Percentiles rank a stretch among this genome's conserved stretches.
These are phyloP conservation scores for Rhynchospora tenuis DNA, from an alignment of 176 grass and related monocot species.

Conservation along the genomic window DNA sequence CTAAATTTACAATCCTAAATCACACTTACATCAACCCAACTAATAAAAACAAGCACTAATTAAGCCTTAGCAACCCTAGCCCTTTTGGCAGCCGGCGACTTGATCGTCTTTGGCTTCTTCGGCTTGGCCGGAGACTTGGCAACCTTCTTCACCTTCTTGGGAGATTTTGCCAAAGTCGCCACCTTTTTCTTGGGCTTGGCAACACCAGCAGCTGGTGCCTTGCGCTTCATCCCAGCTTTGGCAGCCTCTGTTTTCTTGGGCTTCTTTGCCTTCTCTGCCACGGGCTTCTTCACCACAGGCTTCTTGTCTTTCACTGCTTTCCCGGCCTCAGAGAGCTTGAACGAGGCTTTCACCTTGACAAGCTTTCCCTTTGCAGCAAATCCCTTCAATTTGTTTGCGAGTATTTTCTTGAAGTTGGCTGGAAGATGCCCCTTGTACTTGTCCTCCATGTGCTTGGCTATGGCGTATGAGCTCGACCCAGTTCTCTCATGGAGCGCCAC, in stretches of 20 bases:
- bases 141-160: constrained; percentile 25
- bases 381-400: constrained; percentile 43
- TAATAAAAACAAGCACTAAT: not conserved
- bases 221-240: constrained; percentile 31
- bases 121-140: constrained; percentile 16
- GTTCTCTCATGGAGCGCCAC: constrained; percentile 61
- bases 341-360: constrained; percentile 95
- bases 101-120: constrained; percentile 42
- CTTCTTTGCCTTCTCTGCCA: not conserved
- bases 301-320: constrained; percentile 26
- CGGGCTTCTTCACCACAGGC: constrained; percentile 4
- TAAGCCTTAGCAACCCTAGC: constrained; percentile 26
- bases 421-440: constrained; percentile 60
- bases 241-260: not conserved
- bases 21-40: not conserved
- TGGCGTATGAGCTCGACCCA: constrained; percentile 71
- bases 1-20: constrained; percentile 26
- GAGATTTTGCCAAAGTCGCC: not conserved
- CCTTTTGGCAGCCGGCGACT: constrained; percentile 36
- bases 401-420: constrained; percentile 75
- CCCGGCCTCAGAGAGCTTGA: constrained; percentile 68
- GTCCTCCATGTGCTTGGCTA: constrained; percentile 76
- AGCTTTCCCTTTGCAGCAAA: constrained; percentile 73
- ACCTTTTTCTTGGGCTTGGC: constrained; percentile 26
- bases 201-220: constrained; percentile 20